These are phyloP conservation scores for Cladosporium halotolerans DNA, from an alignment of 2,329 filamentous ascomycete species.

Conservation along the genomic window DNA sequence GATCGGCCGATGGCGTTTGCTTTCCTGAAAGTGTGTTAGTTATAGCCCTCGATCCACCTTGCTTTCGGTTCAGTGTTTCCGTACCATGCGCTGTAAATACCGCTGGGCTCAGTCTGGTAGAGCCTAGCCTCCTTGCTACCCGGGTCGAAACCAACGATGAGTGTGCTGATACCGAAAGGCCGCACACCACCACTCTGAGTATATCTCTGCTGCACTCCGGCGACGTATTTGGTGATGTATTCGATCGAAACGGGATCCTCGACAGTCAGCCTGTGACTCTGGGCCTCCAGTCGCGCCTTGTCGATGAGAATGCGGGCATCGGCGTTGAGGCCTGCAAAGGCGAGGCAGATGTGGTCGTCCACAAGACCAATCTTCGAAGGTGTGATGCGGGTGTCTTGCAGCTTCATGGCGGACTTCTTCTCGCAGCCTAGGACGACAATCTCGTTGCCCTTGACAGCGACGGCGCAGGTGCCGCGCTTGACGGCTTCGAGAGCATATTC, in stretches of 20 bases:
- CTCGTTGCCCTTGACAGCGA: constrained; percentile 90
- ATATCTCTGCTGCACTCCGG: constrained; percentile 96
- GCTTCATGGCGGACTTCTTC: constrained; percentile 98
- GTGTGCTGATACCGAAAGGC: constrained; percentile 96
- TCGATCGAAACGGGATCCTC: constrained; percentile 97
- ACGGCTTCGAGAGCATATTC: constrained; percentile 99
- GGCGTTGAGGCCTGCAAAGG: constrained; percentile 94
- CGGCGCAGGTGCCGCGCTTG: constrained; percentile 98
- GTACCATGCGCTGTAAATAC: constrained; percentile 98
- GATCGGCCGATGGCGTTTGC: constrained; percentile 97
- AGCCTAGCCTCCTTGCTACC: constrained; percentile 81
- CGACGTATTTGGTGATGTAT: constrained; percentile 99
- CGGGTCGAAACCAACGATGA: constrained; percentile 97
- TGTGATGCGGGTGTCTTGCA: constrained; percentile 98
- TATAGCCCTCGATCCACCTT: background rate
- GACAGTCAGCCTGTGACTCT: constrained; percentile 93
- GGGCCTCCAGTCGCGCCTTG: constrained; percentile 94
- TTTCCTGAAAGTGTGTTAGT: constrained; percentile 59
- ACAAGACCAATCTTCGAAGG: constrained; percentile 97
- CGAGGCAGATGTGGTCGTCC: constrained; percentile 92
- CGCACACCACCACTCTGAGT: constrained; percentile 97
- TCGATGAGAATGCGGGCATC: constrained; percentile 97
- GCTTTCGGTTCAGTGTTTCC: constrained; percentile 22
- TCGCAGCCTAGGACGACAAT: constrained; percentile 96
- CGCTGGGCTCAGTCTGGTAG: constrained; percentile 98